These are phyloP conservation scores for Penicillium corylophilum DNA, from an alignment of 2,329 filamentous ascomycete species.

Conservation along the genomic window DNA sequence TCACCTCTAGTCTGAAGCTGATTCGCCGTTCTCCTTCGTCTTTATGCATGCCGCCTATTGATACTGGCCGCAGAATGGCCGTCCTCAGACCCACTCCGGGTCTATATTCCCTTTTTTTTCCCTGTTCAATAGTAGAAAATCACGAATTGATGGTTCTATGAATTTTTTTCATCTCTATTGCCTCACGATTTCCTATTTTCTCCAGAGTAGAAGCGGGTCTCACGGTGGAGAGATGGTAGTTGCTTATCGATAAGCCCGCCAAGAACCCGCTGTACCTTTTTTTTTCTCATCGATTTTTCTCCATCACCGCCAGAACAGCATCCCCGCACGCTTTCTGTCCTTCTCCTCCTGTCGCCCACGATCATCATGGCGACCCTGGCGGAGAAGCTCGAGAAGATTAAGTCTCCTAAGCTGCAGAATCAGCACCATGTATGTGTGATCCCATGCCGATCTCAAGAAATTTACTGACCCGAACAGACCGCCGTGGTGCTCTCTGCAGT, in stretches of 20 bases:
- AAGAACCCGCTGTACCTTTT: conserved; percentile 35
- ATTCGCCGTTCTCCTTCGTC: not conserved
- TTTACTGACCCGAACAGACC: conserved; percentile 20
- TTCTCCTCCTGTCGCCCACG: conserved; percentile 26
- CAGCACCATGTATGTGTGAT: conserved; percentile 75
- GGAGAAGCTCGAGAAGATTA: conserved; percentile 96
- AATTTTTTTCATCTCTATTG: not conserved
- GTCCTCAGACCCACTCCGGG: not conserved
- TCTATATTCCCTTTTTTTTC: not conserved
- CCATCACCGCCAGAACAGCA: conserved; percentile 27
- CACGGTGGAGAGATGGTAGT: not conserved
- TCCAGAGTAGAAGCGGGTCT: not conserved
- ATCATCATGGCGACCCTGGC: conserved; percentile 63
- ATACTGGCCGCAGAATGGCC: not conserved
- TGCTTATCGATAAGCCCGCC: conserved; percentile 31
- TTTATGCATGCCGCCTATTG: not conserved
- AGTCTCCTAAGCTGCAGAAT: conserved; percentile 92
- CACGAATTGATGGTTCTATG: conserved; percentile 1
- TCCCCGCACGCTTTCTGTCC: conserved; percentile 20
- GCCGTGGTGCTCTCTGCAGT: conserved; percentile 85
- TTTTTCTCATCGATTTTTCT: conserved; percentile 27
- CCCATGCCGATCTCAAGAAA: not conserved
- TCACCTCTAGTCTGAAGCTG: not conserved
- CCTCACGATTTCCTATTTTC: not conserved
- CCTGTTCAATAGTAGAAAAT: conserved; percentile 2